These are phyloP conservation scores for Trichophyton schoenleinii DNA, from an alignment of 2,329 filamentous ascomycete genomes.

Conservation along the genomic window DNA sequence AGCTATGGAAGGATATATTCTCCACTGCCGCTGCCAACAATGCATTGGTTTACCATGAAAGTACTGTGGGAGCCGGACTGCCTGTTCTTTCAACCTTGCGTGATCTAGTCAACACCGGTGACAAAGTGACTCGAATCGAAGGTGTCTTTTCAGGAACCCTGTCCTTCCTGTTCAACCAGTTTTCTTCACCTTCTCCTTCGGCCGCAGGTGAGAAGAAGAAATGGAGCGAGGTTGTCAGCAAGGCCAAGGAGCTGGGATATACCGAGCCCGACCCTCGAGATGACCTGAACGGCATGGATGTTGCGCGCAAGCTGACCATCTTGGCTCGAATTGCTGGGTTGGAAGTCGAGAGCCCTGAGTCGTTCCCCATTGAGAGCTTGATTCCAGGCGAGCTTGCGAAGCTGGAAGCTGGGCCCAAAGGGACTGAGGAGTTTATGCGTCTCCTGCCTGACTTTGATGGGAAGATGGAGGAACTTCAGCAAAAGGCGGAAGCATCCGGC, in stretches of 20 bases:
- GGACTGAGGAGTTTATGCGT: conserved; percentile 72
- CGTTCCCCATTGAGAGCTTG: conserved; percentile 86
- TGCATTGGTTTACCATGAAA: conserved; percentile 88
- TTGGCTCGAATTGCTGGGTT: conserved; percentile 76
- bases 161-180: conserved; percentile 96
- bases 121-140: conserved; percentile 82
- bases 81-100: conserved; percentile 88
- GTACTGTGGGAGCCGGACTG: conserved; percentile 82
- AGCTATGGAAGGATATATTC: conserved; percentile 82
- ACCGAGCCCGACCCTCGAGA: conserved; percentile 80
- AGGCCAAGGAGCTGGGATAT: conserved; percentile 86
- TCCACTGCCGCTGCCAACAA: conserved; percentile 48
- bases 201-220: conserved; percentile 39
- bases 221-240: conserved; percentile 84
- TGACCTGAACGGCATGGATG: conserved; percentile 75
- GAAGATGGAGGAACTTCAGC: conserved; percentile 82
- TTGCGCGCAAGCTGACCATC: conserved; percentile 93
- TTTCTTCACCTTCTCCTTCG: conserved; percentile 59
- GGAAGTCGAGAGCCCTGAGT: conserved; percentile 66
- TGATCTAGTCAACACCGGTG: conserved; percentile 87
- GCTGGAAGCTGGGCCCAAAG: conserved; percentile 42
- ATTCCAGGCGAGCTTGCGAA: conserved; percentile 79
- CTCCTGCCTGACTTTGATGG: conserved; percentile 69
- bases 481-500: conserved; percentile 69
- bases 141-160: conserved; percentile 97